Evolutionary conservation across 2,329 filamentous ascomycete species (phyloP).

Genomic region (Cercospora sojina): DNA sequence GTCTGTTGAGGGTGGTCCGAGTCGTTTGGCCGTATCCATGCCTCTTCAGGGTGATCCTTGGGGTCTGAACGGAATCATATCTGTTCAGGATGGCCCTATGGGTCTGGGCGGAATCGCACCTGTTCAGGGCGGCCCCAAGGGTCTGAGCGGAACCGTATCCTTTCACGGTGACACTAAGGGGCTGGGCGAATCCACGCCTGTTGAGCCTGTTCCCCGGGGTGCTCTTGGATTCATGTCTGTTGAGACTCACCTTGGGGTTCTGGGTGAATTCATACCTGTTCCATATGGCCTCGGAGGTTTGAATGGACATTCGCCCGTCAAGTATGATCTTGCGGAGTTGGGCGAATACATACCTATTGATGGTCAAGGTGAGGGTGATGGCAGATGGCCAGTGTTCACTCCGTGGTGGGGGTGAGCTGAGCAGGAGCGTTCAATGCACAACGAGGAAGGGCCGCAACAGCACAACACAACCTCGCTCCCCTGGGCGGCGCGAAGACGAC

Average conservation of each 20-base stretch:
- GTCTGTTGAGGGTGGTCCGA: neutral
- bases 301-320: neutral
- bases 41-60: neutral
- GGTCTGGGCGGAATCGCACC: neutral
- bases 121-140: too few species aligned
- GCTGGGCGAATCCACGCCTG: neutral
- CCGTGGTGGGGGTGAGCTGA: neutral
- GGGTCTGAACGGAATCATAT: neutral
- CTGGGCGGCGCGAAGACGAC: neutral
- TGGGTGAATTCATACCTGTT: neutral
- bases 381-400: neutral
- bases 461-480: neutral
- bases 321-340: neutral
- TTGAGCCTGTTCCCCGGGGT: neutral
- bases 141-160: too few species aligned
- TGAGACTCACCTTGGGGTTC: neutral
- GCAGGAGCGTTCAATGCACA: neutral
- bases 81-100: neutral
- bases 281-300: neutral
- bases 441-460: neutral
- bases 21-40: neutral
- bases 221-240: neutral
- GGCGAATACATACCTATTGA: neutral
- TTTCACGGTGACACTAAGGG: neutral
- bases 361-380: neutral